These are phyloP conservation scores for Globisporangium echinulatum DNA, from an alignment of 352 stramenopile species.

Conservation along the genomic window DNA sequence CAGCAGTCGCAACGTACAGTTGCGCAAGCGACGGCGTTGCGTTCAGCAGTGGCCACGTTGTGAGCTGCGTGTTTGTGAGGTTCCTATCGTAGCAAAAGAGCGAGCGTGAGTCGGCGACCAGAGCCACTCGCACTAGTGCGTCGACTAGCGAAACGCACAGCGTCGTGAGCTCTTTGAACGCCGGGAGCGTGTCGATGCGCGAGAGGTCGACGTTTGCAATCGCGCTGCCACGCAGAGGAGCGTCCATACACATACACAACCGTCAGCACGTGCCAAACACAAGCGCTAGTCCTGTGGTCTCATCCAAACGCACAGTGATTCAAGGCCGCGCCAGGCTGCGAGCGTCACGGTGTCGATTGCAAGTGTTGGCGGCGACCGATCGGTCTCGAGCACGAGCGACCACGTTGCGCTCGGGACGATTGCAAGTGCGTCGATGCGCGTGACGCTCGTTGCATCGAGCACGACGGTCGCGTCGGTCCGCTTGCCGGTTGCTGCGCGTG, in stretches of 20 bases:
- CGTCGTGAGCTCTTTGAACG: slow-evolving; percentile 4
- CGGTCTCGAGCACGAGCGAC: slow-evolving; percentile 6
- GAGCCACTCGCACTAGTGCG: too few relatives aligned
- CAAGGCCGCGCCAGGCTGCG: slow-evolving; percentile 6
- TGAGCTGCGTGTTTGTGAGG: slow-evolving; percentile 6
- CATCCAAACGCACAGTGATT: slow-evolving; percentile 9
- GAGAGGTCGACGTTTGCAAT: slow-evolving; percentile 15
- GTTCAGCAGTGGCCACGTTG: slow-evolving; percentile 9
- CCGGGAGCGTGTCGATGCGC: neutral
- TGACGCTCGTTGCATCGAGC: slow-evolving; percentile 7
- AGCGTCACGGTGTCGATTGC: slow-evolving; percentile 1
- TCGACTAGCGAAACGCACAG: slow-evolving; percentile 4
- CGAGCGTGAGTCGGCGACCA: too few relatives aligned
- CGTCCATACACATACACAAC: neutral
- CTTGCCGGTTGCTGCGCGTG: neutral
- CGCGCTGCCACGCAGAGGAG: neutral
- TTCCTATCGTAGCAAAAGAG: slow-evolving; percentile 3
- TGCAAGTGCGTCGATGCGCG: neutral
- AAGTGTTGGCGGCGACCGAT: slow-evolving; percentile 3
- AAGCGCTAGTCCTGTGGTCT: neutral
- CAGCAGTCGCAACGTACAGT: slow-evolving; percentile 5
- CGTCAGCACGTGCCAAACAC: neutral
- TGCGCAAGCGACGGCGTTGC: slow-evolving; percentile 8
- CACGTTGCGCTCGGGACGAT: slow-evolving; percentile 2
- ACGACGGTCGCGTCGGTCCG: neutral